Percentiles rank a stretch among this genome's conserved stretches.
These are phyloP conservation scores for Penicillium alfredii DNA, from an alignment of 495 filamentous ascomycete genomes.

Conservation along the genomic window DNA sequence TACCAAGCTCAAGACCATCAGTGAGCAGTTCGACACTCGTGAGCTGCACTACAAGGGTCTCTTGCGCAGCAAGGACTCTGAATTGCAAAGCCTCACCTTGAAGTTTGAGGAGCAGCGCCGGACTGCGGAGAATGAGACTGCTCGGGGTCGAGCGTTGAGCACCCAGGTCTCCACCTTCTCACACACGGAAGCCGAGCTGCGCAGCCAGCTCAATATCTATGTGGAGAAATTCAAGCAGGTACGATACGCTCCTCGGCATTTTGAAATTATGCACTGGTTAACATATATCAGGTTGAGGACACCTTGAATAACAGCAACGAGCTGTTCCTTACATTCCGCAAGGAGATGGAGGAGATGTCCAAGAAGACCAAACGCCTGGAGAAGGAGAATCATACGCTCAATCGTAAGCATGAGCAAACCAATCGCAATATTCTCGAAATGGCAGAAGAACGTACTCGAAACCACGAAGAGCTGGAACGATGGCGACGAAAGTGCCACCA, in stretches of 20 bases:
- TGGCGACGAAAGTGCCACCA: conserved; percentile 86
- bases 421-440: conserved; percentile 95
- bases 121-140: conserved; percentile 70
- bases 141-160: conserved; percentile 74
- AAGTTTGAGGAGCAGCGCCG: conserved; percentile 86
- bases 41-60: conserved; percentile 87
- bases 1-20: conserved; percentile 83
- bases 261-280: conserved; percentile 17
- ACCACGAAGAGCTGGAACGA: conserved; percentile 72
- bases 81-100: conserved; percentile 83
- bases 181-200: conserved; percentile 87
- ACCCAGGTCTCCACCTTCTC: conserved; percentile 92
- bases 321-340: conserved; percentile 93
- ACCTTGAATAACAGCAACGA: conserved; percentile 98
- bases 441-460: conserved; percentile 88
- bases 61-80: conserved; percentile 90
- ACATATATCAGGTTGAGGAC: conserved; percentile 77
- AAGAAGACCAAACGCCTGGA: conserved; percentile 98
- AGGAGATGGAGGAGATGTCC: conserved; percentile 99
- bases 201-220: conserved; percentile 95
- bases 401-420: conserved; percentile 87
- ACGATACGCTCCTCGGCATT: conserved; percentile 26
- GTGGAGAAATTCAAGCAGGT: conserved; percentile 99
- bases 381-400: conserved; percentile 88
- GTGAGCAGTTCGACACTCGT: conserved; percentile 91